phyloP scores from a whole-genome alignment of 306 rosid genomes.

The Acacia melanoxylon region DNA sequence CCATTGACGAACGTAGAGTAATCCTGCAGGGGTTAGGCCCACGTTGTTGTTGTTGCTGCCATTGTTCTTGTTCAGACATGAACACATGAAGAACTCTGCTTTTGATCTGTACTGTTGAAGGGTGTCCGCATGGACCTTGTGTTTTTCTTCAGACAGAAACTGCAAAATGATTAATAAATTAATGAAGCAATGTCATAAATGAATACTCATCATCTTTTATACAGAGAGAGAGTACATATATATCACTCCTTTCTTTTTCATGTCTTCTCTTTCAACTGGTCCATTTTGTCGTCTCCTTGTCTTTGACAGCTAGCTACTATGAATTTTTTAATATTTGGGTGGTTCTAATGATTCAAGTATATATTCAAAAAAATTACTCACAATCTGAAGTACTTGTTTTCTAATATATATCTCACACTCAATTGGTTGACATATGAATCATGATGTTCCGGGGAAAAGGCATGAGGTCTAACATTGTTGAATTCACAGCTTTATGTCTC shows the following conservation, averaged over 20 bases:
- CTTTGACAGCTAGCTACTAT: neutral
- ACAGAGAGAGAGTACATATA: neutral
- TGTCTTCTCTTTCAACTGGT: neutral
- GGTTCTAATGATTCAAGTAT: neutral
- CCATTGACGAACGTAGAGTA: slow-evolving; percentile 79
- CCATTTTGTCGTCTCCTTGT: neutral
- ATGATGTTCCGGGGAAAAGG: neutral
- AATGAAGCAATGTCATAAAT: neutral
- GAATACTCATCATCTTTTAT: neutral
- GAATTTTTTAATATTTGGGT: neutral
- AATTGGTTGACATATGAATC: no score
- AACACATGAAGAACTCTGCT: slow-evolving; percentile 83
- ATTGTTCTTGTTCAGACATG: slow-evolving; percentile 84
- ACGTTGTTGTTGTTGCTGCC: slow-evolving; percentile 60
- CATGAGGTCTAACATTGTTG: neutral
- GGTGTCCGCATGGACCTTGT: slow-evolving; percentile 44
- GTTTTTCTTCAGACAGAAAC: slow-evolving; percentile 64
- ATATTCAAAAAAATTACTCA: no score
- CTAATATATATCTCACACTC: no score
- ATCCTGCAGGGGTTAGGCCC: slow-evolving; percentile 78
- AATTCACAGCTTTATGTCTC: neutral
- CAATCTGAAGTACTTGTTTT: no score
- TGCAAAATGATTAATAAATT: slow-evolving; percentile 33
- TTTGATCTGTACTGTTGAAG: slow-evolving; percentile 68
- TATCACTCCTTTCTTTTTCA: neutral